A percentile compares a stretch with the other conserved stretches of the same genome.
Conservation (phyloP, 2,329 filamentous ascomycete species). For the Pseudonectria foliicola region DNA sequence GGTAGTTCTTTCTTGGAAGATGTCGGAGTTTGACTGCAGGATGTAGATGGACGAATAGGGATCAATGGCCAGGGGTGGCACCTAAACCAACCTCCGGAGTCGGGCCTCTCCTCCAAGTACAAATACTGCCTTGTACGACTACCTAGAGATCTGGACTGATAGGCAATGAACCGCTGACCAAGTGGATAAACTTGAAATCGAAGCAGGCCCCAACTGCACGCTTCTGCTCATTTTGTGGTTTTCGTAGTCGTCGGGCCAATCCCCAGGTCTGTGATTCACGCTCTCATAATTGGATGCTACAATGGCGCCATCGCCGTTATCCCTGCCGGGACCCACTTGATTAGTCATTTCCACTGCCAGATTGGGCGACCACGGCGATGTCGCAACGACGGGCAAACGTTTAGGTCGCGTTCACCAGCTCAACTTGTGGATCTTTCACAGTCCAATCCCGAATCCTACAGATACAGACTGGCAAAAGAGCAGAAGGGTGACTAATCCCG, state of each 20-base stretch:
- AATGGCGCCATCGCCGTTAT: conserved; percentile 15
- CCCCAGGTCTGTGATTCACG: conserved; percentile 5
- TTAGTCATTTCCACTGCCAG: conserved; percentile 17
- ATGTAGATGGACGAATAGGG: too few species aligned
- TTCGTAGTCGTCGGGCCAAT: conserved; percentile 15
- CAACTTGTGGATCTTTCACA: conserved; percentile 3
- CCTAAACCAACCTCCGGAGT: conserved; percentile 2
- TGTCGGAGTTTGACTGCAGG: background rate
- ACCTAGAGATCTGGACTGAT: too few species aligned
- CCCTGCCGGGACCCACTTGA: conserved; percentile 4
- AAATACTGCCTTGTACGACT: too few species aligned
- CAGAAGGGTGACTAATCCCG: conserved; percentile 7
- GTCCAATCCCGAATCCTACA: conserved; percentile 7
- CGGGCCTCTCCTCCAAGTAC: background rate
- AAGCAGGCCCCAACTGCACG: background rate
- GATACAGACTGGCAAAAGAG: conserved; percentile 1
- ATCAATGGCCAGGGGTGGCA: too few species aligned
- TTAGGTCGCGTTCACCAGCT: conserved; percentile 2
- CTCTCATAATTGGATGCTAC: conserved; percentile 16
- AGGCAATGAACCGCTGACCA: too few species aligned
- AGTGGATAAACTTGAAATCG: conserved; percentile 2
- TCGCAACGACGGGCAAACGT: conserved; percentile 13
- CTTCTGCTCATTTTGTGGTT: background rate
- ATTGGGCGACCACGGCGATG: conserved; percentile 15
- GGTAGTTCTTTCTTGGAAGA: conserved; percentile 14